Conservation (phyloP, 805 yeast species). For the Pichia nanzhaoensis region DNA sequence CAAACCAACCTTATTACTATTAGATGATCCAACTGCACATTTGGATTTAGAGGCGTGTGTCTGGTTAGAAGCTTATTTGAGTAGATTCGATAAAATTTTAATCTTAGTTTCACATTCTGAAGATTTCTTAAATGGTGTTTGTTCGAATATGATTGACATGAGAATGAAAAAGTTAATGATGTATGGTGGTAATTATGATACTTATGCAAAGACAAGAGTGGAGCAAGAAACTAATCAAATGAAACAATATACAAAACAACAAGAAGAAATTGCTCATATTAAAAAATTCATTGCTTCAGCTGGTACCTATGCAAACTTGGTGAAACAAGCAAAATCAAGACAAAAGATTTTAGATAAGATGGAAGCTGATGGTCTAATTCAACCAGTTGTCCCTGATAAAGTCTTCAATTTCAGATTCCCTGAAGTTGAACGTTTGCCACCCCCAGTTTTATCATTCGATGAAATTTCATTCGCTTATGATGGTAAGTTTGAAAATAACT, state of each 20-base stretch:
- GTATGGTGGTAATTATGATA: slow-evolving; percentile 98
- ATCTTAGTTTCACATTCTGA: slow-evolving; percentile 96
- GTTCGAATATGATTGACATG: slow-evolving; percentile 98
- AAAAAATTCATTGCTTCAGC: slow-evolving; percentile 99
- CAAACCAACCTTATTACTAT: slow-evolving; percentile 87
- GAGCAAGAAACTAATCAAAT: slow-evolving; percentile 96
- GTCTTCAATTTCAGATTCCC: slow-evolving; percentile 94
- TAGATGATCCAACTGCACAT: slow-evolving; percentile 99
- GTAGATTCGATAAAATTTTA: slow-evolving; percentile 87
- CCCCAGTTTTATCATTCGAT: slow-evolving; percentile 96
- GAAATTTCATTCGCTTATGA: slow-evolving; percentile 90
- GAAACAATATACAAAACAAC: slow-evolving; percentile 96
- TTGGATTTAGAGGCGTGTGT: slow-evolving; percentile 99
- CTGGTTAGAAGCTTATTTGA: slow-evolving; percentile 97
- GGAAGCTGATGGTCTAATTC: slow-evolving; percentile 98
- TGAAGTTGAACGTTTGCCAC: slow-evolving; percentile 93
- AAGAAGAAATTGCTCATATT: slow-evolving; percentile 97
- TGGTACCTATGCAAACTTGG: slow-evolving; percentile 98
- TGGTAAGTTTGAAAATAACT: slow-evolving; percentile 73
- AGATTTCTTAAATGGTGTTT: slow-evolving; percentile 98
- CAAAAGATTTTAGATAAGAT: slow-evolving; percentile 98
- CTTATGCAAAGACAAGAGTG: slow-evolving; percentile 87
- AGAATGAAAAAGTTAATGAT: slow-evolving; percentile 65
- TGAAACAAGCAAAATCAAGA: slow-evolving; percentile 97
- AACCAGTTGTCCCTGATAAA: slow-evolving; percentile 87